Evolutionary conservation across 108 stramenopile genomes (phyloP).

Genomic region (Fistulifera pelliculosa): DNA sequence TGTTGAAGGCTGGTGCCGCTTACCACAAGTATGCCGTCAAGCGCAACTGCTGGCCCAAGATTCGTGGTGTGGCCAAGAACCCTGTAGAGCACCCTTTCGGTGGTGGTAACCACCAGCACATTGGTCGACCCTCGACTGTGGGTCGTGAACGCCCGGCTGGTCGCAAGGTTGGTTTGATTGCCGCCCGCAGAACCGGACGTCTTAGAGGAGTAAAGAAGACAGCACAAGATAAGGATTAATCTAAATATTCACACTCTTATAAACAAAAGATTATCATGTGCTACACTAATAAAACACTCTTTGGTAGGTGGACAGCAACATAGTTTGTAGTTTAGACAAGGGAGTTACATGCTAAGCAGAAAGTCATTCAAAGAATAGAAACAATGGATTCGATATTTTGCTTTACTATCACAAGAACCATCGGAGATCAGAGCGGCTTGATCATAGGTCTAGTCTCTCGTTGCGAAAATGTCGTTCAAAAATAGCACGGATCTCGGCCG

Average conservation of each 20-base stretch:
- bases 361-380: no score
- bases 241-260: not conserved
- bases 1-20: conserved; percentile 98
- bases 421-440: no score
- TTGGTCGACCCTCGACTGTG: conserved; percentile 96
- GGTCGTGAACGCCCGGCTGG: conserved; percentile 86
- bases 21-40: conserved; percentile 99
- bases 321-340: no score
- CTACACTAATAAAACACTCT: no score
- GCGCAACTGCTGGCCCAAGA: conserved; percentile 99
- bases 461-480: no score
- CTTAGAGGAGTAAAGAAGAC: conserved; percentile 97
- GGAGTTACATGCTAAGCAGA: no score
- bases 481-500: no score
- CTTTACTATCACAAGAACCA: no score
- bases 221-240: conserved; percentile 88
- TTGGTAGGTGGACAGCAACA: no score
- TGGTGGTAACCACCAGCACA: conserved; percentile 99
- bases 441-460: no score
- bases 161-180: conserved; percentile 98
- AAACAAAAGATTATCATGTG: no score
- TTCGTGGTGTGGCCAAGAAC: conserved; percentile 99
- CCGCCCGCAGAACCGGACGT: conserved; percentile 98
- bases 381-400: no score
- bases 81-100: conserved; percentile 99